Conservation (phyloP, 1,284 basidiomycete species). For the Ceratobasidium sp. region DNA sequence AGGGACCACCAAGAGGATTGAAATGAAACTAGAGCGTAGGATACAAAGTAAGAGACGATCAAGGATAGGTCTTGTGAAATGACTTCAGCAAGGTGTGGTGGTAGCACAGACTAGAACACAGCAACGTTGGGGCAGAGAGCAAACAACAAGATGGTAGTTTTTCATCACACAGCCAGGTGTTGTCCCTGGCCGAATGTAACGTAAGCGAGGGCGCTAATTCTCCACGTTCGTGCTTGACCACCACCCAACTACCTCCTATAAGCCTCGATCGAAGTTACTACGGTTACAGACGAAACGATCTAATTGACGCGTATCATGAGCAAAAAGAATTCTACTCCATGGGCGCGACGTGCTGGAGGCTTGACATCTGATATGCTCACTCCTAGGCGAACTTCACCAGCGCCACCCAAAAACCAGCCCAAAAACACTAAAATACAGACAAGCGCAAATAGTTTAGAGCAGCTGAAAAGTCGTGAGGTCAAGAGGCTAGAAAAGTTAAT, state of each 20-base stretch:
- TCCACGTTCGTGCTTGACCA: neutral
- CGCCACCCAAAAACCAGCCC: slow-evolving; percentile 23
- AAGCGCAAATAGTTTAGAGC: neutral
- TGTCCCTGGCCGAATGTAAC: slow-evolving; percentile 4
- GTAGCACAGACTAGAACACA: neutral
- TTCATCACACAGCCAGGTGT: slow-evolving; percentile 18
- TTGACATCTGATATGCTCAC: slow-evolving; percentile 33
- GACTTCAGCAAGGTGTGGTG: neutral
- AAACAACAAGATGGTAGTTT: neutral
- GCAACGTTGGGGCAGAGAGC: neutral
- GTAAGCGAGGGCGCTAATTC: neutral
- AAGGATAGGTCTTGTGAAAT: neutral
- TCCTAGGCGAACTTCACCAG: slow-evolving; percentile 27
- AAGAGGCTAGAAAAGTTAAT: slow-evolving; percentile 27
- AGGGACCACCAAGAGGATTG: neutral
- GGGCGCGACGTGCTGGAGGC: slow-evolving; percentile 20
- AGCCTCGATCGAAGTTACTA: too few relatives aligned
- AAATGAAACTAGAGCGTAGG: neutral
- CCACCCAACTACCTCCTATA: neutral
- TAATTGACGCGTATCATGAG: too few relatives aligned
- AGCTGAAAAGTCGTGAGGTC: slow-evolving; percentile 34
- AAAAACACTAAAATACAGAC: slow-evolving; percentile 15
- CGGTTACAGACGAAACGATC: too few relatives aligned
- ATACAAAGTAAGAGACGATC: neutral
- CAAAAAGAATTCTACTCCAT: slow-evolving; percentile 37